Percentiles rank a stretch among this genome's conserved stretches.
phyloP scores from a whole-genome alignment of 805 yeast genomes.

The Metschnikowia gruessii region DNA sequence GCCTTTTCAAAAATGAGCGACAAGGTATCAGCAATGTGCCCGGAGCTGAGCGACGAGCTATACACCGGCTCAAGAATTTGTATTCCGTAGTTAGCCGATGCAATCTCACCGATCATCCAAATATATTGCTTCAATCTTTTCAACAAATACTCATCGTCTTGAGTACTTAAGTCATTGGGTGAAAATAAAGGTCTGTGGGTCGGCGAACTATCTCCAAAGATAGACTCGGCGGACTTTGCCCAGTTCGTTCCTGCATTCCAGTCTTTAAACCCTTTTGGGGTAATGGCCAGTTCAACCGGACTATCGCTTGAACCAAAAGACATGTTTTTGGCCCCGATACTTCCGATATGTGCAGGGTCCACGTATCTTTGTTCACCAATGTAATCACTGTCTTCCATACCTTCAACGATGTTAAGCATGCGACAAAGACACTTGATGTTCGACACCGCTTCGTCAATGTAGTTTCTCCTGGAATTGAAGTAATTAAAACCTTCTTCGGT shows the following conservation, averaged over 20 bases:
- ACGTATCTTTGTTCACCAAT: neutral
- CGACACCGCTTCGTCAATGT: slow-evolving; percentile 36
- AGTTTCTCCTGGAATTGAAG: slow-evolving; percentile 41
- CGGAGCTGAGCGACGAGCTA: slow-evolving; percentile 20
- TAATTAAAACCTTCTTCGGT: slow-evolving; percentile 76
- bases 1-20: slow-evolving; percentile 36
- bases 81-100: slow-evolving; percentile 69
- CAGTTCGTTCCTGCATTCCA: slow-evolving; percentile 6
- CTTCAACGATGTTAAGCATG: slow-evolving; percentile 13
- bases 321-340: neutral
- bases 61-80: slow-evolving; percentile 37
- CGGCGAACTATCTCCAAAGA: slow-evolving; percentile 5
- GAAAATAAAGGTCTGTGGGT: neutral
- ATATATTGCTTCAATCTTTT: slow-evolving; percentile 63
- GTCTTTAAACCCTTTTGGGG: slow-evolving; percentile 3
- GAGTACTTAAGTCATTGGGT: neutral
- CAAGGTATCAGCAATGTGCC: slow-evolving; percentile 45
- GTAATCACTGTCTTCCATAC: neutral
- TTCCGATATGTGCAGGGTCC: neutral
- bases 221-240: slow-evolving; percentile 7
- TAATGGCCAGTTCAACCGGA: slow-evolving; percentile 5
- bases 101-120: slow-evolving; percentile 87
- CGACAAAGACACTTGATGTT: slow-evolving; percentile 13
- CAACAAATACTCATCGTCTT: slow-evolving; percentile 16
- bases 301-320: slow-evolving; percentile 6